These are phyloP conservation scores for Penicillium odoratum DNA, from an alignment of 495 filamentous ascomycete genomes.

Conservation along the genomic window DNA sequence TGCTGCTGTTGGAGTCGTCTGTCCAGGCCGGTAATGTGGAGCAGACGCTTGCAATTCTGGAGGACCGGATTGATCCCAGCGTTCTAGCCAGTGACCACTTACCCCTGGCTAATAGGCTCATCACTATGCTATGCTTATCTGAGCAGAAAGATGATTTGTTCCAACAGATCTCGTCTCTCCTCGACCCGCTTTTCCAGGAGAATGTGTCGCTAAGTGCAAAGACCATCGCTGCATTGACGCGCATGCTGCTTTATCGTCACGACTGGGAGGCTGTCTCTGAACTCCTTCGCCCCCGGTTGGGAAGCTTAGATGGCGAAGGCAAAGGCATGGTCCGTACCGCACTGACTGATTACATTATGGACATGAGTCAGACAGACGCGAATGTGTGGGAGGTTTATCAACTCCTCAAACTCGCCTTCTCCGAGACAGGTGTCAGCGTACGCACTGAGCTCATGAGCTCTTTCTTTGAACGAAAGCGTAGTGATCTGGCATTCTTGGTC, in stretches of 20 bases:
- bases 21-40: constrained; percentile 67
- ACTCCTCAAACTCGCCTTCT: constrained; percentile 73
- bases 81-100: constrained; percentile 56
- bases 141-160: constrained; percentile 54
- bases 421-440: constrained; percentile 61
- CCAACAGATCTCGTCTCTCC: constrained; percentile 68
- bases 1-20: constrained; percentile 74
- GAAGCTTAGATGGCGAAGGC: constrained; percentile 60
- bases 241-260: constrained; percentile 68
- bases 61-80: constrained; percentile 56
- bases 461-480: constrained; percentile 74
- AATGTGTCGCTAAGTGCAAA: constrained; percentile 64
- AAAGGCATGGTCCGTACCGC: constrained; percentile 61
- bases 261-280: constrained; percentile 74
- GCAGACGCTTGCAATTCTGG: constrained; percentile 63
- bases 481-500: constrained; percentile 79
- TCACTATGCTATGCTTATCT: constrained; percentile 66
- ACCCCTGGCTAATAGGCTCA: constrained; percentile 68
- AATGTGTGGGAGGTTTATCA: constrained; percentile 80
- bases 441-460: constrained; percentile 75
- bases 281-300: constrained; percentile 67
- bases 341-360: constrained; percentile 65
- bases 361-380: constrained; percentile 53
- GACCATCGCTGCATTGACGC: constrained; percentile 69
- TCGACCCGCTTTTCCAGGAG: constrained; percentile 72